Evolutionary conservation across 2,329 filamentous ascomycete genomes (phyloP).

Genomic region (Sordariomycetes sp.): DNA sequence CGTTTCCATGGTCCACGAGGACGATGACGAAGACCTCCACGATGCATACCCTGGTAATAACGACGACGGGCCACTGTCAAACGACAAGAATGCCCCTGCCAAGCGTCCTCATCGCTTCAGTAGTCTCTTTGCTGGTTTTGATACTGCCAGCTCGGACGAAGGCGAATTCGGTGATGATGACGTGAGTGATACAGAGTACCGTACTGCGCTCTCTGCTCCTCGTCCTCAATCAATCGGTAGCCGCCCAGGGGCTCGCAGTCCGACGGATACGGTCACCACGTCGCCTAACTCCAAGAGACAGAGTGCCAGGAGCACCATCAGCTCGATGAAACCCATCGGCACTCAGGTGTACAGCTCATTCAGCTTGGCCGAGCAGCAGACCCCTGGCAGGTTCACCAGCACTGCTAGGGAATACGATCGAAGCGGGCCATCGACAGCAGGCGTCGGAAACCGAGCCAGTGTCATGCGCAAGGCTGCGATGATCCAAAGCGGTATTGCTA

Average conservation of each 20-base stretch:
- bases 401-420: neutral
- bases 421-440: slow-evolving; percentile 2
- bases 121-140: slow-evolving; percentile 81
- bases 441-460: slow-evolving; percentile 36
- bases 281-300: slow-evolving; percentile 29
- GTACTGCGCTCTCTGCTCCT: slow-evolving; percentile 56
- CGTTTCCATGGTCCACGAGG: slow-evolving; percentile 12
- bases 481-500: slow-evolving; percentile 69
- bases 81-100: slow-evolving; percentile 44
- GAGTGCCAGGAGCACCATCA: slow-evolving; percentile 9
- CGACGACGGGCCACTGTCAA: slow-evolving; percentile 65
- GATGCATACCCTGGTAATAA: slow-evolving; percentile 73
- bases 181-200: slow-evolving; percentile 57
- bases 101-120: slow-evolving; percentile 67
- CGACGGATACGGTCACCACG: slow-evolving; percentile 23
- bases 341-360: slow-evolving; percentile 37
- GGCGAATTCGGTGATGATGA: slow-evolving; percentile 52
- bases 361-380: slow-evolving; percentile 25
- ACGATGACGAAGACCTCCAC: slow-evolving; percentile 31
- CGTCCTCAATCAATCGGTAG: slow-evolving; percentile 34
- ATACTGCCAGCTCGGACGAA: slow-evolving; percentile 60
- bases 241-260: slow-evolving; percentile 31
- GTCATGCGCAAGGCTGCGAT: slow-evolving; percentile 71
- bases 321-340: slow-evolving; percentile 22
- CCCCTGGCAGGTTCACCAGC: slow-evolving; percentile 16